A percentile compares a stretch with the other conserved stretches of the same genome.
These are phyloP conservation scores for Meira nashicola DNA, from an alignment of 1,284 basidiomycete species.

Conservation along the genomic window DNA sequence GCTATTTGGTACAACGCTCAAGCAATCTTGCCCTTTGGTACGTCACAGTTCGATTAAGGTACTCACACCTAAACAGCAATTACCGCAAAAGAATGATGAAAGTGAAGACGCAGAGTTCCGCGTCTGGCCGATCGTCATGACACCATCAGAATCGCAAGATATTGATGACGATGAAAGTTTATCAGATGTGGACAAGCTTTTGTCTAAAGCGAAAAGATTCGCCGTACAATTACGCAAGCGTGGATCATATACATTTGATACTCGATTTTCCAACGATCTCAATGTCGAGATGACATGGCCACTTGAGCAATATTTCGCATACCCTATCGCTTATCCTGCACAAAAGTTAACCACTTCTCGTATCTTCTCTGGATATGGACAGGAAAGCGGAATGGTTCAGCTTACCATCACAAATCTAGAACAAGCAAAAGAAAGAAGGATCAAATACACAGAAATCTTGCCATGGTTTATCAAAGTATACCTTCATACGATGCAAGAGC, in stretches of 20 bases:
- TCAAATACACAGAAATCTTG: constrained; percentile 81
- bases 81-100: neutral
- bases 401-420: constrained; percentile 67
- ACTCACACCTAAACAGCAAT: constrained; percentile 16
- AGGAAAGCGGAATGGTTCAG: constrained; percentile 69
- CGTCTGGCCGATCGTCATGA: constrained; percentile 1
- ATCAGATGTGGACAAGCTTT: neutral
- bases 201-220: neutral
- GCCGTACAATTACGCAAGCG: neutral
- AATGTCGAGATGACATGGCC: constrained; percentile 11
- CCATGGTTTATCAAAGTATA: constrained; percentile 88
- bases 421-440: constrained; percentile 55
- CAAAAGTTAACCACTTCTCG: constrained; percentile 66
- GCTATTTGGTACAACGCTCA: constrained; percentile 25
- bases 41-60: constrained; percentile 22
- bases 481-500: constrained; percentile 69
- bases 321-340: constrained; percentile 45
- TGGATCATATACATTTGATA: constrained; percentile 2
- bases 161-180: constrained; percentile 11
- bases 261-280: neutral
- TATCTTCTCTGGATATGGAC: constrained; percentile 69
- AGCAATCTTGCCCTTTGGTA: constrained; percentile 29
- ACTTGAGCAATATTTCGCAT: constrained; percentile 7
- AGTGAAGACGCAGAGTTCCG: neutral
- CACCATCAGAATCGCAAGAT: constrained; percentile 2